A percentile compares a stretch with the other conserved stretches of the same genome.
Conservation (phyloP, 2,329 filamentous ascomycete genomes). For the Dothideomycetes sp. region DNA sequence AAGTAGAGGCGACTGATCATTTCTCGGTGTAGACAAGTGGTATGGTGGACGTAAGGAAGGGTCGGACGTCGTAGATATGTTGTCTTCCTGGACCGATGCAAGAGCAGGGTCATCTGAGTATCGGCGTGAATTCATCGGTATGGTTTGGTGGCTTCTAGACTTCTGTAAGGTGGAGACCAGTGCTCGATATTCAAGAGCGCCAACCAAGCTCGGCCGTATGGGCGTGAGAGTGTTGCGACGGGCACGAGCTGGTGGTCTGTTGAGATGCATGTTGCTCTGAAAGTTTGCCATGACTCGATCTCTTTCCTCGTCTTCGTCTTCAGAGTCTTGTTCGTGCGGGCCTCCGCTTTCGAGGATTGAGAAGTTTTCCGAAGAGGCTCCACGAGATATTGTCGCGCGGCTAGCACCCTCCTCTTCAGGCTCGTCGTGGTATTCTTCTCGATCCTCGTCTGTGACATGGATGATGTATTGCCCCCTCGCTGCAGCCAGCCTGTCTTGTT, state of each 20-base stretch:
- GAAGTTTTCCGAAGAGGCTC: conserved; percentile 52
- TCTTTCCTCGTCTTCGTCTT: conserved; percentile 53
- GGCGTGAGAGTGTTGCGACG: conserved; percentile 67
- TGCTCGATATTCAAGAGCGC: conserved; percentile 85
- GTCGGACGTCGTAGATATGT: conserved; percentile 37
- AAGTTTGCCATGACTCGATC: conserved; percentile 65
- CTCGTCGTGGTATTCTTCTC: conserved; percentile 42
- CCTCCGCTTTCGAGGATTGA: conserved; percentile 46
- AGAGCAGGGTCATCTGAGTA: conserved; percentile 54
- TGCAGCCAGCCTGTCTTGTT: conserved; percentile 55
- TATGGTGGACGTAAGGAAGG: conserved; percentile 29
- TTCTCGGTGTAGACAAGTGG: conserved; percentile 7
- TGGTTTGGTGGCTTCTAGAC: conserved; percentile 63
- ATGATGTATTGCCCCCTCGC: conserved; percentile 65
- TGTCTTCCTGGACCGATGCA: conserved; percentile 33
- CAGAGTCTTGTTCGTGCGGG: conserved; percentile 46
- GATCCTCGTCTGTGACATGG: conserved; percentile 42
- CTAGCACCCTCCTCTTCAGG: conserved; percentile 37
- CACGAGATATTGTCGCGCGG: conserved; percentile 25
- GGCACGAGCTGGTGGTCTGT: conserved; percentile 52
- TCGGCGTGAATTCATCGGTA: conserved; percentile 56
- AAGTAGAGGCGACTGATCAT: not conserved
- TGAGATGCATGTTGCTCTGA: conserved; percentile 84
- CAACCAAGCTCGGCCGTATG: conserved; percentile 85
- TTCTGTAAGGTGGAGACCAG: conserved; percentile 78